Base-by-base conservation (phyloP, 257 asterid species). In the Capsicum baccatum region DNA sequence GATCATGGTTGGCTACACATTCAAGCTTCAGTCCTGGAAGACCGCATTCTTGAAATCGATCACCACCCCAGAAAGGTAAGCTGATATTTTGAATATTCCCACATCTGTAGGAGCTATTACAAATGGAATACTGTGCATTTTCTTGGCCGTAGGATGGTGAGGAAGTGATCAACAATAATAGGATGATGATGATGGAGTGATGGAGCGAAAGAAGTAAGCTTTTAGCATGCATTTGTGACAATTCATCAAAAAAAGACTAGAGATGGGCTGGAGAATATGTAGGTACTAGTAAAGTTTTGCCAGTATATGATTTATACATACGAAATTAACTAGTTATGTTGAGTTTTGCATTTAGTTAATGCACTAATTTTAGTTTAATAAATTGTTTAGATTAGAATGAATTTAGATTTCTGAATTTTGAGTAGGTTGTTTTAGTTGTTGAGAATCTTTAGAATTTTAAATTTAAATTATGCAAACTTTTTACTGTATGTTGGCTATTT, bases 41-140 rank as follows among this genome's bases (percentile, higher is more conserved):
- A 60, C 95, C 95, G 86, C 97, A 91, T 67, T 89, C 89, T 21
- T 35, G 73, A 44, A 86, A 86, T 79, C 89, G 81, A 79, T 83
- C 80, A 14, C 89, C 85, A 81, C 91, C 92, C 91, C 93, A 89
- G 74, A 91, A 89, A 2, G 95, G 95, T 39, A 86, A 91, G 6
- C 60, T 79, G 74, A 91, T 85, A 21, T 35, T 78, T n/a, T 37
- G 83, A 79, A 76, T 76, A 6, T 12, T 35, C 21, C 87, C 87
- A 70, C 89, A 87, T 48, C 48, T 82, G 33, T 71, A 87, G 62
- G 1, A 16, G 50, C 37, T 52, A 37, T 11, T 66, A 63, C 89
- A 87, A 35, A 1, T 76, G 42, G 16, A 33, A 70, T n/a, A 63
- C 13, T 62, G 85, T 47, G 57, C 79, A 59, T 78, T 9, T 56